phyloP scores from a whole-genome alignment of 805 yeast species.

The Saturnispora serradocipensis region DNA sequence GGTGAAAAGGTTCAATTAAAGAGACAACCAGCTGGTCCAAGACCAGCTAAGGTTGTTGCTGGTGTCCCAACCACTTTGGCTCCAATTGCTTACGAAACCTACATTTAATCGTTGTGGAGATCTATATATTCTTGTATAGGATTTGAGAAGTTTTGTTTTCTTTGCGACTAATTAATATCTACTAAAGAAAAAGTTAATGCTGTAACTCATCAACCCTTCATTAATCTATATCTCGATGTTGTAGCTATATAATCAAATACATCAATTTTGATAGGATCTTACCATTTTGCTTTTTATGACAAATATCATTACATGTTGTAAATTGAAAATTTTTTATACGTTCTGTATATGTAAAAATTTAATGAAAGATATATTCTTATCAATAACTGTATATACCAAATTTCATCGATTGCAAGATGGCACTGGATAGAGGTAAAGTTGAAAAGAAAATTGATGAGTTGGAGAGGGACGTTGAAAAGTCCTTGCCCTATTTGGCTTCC shows the following conservation, averaged over 20 bases:
- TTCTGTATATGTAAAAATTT: not conserved
- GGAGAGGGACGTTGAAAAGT: constrained; percentile 44
- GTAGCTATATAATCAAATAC: too few species aligned
- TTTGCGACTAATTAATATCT: constrained; percentile 5
- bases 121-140: constrained; percentile 6
- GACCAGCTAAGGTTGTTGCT: constrained; percentile 79
- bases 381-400: not conserved
- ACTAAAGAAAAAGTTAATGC: not conserved
- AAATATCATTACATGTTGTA: not conserved
- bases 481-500: constrained; percentile 54
- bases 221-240: not conserved
- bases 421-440: constrained; percentile 2
- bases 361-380: not conserved
- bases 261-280: too few species aligned
- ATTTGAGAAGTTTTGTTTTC: constrained; percentile 1
- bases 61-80: constrained; percentile 95
- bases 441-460: constrained; percentile 15
- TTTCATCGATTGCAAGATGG: not conserved
- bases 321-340: constrained; percentile 4
- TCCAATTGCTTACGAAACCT: constrained; percentile 99
- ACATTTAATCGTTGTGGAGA: constrained; percentile 49
- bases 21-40: constrained; percentile 98
- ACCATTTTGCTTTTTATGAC: not conserved
- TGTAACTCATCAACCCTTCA: not conserved
- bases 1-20: constrained; percentile 87